Percentiles rank a stretch among this genome's conserved stretches.
phyloP scores from a whole-genome alignment of 202 grass and related monocot species.

The Carex arenaria region DNA sequence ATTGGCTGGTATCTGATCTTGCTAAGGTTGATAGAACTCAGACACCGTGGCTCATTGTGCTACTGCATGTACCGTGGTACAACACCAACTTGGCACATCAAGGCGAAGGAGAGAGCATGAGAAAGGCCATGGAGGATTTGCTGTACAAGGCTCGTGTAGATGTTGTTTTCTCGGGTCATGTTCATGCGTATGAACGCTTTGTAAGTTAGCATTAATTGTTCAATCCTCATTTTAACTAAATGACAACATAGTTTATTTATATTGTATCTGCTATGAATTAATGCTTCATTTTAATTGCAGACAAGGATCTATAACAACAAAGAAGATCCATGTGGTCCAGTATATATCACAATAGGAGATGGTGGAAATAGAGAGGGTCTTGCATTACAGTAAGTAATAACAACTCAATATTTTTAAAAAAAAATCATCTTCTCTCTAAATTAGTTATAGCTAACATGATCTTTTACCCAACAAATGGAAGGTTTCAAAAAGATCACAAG shows the following conservation, averaged over 20 bases:
- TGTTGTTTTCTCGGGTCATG: slow-evolving; percentile 70
- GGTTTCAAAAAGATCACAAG: slow-evolving; percentile 34
- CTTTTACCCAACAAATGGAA: background rate
- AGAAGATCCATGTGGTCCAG: slow-evolving; percentile 51
- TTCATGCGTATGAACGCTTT: slow-evolving; percentile 82
- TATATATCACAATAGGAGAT: slow-evolving; percentile 84
- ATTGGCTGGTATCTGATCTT: slow-evolving; percentile 64
- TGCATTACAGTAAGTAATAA: slow-evolving; percentile 58
- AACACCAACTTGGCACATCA: slow-evolving; percentile 79
- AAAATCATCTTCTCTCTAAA: background rate
- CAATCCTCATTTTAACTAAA: background rate
- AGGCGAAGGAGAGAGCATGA: slow-evolving; percentile 74
- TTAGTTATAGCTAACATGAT: background rate
- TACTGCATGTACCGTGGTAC: slow-evolving; percentile 86
- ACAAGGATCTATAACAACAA: slow-evolving; percentile 56
- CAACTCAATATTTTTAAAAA: background rate
- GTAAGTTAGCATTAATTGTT: slow-evolving; percentile 35
- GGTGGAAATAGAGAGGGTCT: slow-evolving; percentile 96
- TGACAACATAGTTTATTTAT: background rate
- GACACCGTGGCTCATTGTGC: slow-evolving; percentile 59
- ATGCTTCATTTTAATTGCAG: slow-evolving; percentile 19
- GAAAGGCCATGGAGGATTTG: slow-evolving; percentile 55
- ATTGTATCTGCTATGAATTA: background rate
- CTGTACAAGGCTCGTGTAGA: slow-evolving; percentile 61
- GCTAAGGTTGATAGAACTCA: slow-evolving; percentile 53